Conservation (phyloP, 345 rosid genomes). For the sweet orange (Citrus sinensis) region DNA sequence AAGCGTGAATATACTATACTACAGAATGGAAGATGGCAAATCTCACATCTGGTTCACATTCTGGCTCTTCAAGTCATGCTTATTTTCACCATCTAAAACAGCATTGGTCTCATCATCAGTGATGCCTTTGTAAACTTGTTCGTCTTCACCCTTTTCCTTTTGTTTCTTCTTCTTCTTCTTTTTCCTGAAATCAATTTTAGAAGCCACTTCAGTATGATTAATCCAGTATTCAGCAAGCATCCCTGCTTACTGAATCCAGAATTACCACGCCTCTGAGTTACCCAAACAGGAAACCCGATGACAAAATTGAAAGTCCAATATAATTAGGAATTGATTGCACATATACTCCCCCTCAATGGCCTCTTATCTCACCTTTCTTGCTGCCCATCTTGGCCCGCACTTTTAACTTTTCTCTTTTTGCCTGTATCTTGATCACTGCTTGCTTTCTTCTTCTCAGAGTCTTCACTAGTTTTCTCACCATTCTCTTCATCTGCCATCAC, state of each 20-base stretch:
- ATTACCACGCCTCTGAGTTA: background rate
- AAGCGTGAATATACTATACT: background rate
- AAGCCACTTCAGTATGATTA: conserved; percentile 16
- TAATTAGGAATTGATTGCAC: background rate
- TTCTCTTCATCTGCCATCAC: conserved; percentile 24
- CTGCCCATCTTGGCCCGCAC: conserved; percentile 46
- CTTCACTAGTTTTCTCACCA: conserved; percentile 16
- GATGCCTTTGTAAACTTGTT: conserved; percentile 19
- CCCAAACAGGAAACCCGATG: background rate
- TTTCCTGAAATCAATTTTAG: conserved; percentile 37
- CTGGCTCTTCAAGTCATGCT: conserved; percentile 33
- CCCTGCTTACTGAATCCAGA: background rate
- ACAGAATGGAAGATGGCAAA: background rate
- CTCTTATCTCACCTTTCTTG: conserved; percentile 49
- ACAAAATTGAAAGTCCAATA: background rate
- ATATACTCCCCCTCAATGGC: background rate
- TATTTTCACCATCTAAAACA: conserved; percentile 20
- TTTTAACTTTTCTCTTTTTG: conserved; percentile 66
- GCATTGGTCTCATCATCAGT: conserved; percentile 17
- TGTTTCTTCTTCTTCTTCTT: conserved; percentile 67
- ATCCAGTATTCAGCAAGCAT: background rate
- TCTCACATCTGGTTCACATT: conserved; percentile 42
- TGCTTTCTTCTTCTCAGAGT: conserved; percentile 30
- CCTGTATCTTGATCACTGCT: conserved; percentile 27
- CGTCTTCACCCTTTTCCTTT: conserved; percentile 38